Conservation (phyloP, 257 asterid genomes). For the Mentha longifolia region DNA sequence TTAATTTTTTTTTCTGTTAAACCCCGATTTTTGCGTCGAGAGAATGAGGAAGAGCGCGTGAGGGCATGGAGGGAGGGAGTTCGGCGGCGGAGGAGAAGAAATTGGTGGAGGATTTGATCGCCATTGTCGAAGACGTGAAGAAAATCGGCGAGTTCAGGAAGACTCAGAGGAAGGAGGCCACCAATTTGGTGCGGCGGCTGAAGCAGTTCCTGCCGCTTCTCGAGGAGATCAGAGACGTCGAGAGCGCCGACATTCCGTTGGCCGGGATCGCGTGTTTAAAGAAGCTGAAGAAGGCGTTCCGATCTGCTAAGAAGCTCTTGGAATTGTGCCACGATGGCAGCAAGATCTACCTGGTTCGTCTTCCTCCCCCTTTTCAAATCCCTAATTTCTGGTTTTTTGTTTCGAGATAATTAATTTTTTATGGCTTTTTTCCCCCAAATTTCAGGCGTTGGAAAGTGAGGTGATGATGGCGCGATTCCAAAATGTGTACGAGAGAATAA, state of each 20-base stretch:
- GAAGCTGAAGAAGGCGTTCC: slow-evolving; percentile 63
- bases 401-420: background rate
- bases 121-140: slow-evolving; percentile 49
- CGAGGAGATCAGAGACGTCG: slow-evolving; percentile 57
- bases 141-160: slow-evolving; percentile 63
- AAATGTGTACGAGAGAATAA: slow-evolving; percentile 59
- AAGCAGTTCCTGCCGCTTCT: slow-evolving; percentile 62
- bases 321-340: slow-evolving; percentile 74
- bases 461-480: slow-evolving; percentile 69
- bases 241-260: slow-evolving; percentile 43
- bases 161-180: slow-evolving; percentile 75
- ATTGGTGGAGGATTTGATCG: slow-evolving; percentile 57
- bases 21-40: slow-evolving; percentile 15
- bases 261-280: slow-evolving; percentile 49
- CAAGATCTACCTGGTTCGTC: slow-evolving; percentile 76
- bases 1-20: background rate
- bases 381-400: background rate
- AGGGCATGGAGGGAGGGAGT: slow-evolving; percentile 41
- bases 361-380: background rate
- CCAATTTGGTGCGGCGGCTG: slow-evolving; percentile 57
- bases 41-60: slow-evolving; percentile 19
- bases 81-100: slow-evolving; percentile 38
- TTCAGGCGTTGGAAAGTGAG: slow-evolving; percentile 80
- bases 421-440: background rate
- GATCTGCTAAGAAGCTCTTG: slow-evolving; percentile 70